Conservation (phyloP, 176 grass and related monocot species). For the Aegilops speltoides region DNA sequence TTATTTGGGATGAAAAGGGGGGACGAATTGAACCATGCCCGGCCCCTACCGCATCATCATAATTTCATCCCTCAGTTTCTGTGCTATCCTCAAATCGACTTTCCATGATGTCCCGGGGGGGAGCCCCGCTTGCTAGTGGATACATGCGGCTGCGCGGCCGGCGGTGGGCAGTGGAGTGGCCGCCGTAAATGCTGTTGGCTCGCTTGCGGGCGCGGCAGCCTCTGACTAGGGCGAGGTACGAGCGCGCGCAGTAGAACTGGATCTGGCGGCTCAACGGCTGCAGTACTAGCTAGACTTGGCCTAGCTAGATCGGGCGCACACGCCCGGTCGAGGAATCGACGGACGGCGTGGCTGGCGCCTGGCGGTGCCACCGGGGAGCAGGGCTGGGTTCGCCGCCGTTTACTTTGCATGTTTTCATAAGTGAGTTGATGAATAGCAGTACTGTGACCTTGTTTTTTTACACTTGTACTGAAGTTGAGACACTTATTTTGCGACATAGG, state of each 20-base stretch:
- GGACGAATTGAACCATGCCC: background rate
- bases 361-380: too few relatives aligned
- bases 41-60: background rate
- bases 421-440: too few relatives aligned
- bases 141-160: background rate
- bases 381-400: too few relatives aligned
- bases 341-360: too few relatives aligned
- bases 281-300: background rate
- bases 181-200: background rate
- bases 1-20: background rate
- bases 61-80: background rate
- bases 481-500: too few relatives aligned
- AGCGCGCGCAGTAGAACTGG: background rate
- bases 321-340: too few relatives aligned
- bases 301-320: too few relatives aligned
- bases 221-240: background rate
- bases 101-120: background rate
- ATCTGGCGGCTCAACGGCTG: background rate
- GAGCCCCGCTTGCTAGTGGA: background rate
- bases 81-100: background rate
- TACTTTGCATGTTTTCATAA: too few relatives aligned
- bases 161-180: too few relatives aligned
- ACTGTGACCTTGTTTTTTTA: too few relatives aligned
- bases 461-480: too few relatives aligned
- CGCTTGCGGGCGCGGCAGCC: background rate